phyloP scores from a whole-genome alignment of 2,329 filamentous ascomycete species.

The Drechslerella dactyloides region DNA sequence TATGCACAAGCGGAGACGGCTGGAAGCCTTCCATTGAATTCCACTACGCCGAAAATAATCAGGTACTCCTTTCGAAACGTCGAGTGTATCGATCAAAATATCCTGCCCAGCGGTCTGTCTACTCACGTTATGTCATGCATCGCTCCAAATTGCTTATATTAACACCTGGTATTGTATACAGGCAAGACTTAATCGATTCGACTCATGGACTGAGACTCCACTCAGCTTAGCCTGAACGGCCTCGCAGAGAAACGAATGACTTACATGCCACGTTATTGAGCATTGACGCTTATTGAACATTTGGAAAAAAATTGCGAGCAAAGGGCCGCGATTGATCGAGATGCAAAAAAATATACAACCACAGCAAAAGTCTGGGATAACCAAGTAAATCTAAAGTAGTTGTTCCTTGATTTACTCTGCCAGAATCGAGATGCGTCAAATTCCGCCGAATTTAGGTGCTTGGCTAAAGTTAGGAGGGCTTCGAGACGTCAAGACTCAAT shows the following conservation, averaged over 20 bases:
- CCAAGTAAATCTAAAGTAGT: no score
- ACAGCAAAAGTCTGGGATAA: constrained; percentile 5
- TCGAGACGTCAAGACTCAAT: constrained; percentile 12
- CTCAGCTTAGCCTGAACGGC: constrained; percentile 30
- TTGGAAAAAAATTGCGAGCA: background rate
- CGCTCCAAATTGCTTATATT: background rate
- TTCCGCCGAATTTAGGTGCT: constrained; percentile 28
- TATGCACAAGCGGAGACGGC: constrained; percentile 14
- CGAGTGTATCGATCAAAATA: constrained; percentile 36
- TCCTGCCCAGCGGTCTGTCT: constrained; percentile 13
- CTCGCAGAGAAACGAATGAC: constrained; percentile 32
- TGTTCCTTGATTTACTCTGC: constrained; percentile 15
- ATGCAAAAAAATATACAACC: background rate
- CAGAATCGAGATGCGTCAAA: constrained; percentile 32
- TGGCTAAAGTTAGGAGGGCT: constrained; percentile 24
- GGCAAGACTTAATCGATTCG: background rate
- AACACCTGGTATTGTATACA: constrained; percentile 4
- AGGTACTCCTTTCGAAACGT: constrained; percentile 44
- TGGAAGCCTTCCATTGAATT: constrained; percentile 12
- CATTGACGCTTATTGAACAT: constrained; percentile 27
- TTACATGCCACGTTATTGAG: constrained; percentile 29
- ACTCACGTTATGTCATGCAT: constrained; percentile 30
- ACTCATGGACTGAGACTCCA: constrained; percentile 28
- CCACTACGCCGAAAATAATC: constrained; percentile 38
- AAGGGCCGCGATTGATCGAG: background rate